phyloP scores from a whole-genome alignment of 768 basidiomycete species.

The Phylloporus sp. region DNA sequence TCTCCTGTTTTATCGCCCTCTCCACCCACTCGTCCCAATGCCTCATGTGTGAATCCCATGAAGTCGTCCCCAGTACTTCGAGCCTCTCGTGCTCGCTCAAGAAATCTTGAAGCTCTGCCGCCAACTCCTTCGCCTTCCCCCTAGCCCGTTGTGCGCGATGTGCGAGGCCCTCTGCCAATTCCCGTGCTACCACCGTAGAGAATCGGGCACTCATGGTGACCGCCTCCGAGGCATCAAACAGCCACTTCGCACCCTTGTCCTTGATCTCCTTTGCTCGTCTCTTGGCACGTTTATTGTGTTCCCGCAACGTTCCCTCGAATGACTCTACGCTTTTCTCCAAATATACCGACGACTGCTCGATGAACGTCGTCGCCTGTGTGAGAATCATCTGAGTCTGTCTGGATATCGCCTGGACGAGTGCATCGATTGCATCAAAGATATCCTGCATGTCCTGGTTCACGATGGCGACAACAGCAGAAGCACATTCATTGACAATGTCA shows the following conservation, averaged over 20 bases:
- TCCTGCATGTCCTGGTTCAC: conserved; percentile 53
- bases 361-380: conserved; percentile 35
- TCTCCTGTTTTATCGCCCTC: conserved; percentile 3
- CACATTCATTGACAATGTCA: conserved; percentile 43
- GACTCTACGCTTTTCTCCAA: conserved; percentile 36
- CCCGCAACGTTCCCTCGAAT: conserved; percentile 42
- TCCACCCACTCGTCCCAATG: conserved; percentile 20
- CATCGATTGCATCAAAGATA: conserved; percentile 57
- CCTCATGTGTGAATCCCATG: conserved; percentile 17
- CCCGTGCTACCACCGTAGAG: conserved; percentile 42
- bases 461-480: conserved; percentile 41
- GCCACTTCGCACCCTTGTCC: conserved; percentile 44
- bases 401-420: conserved; percentile 47
- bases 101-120: conserved; percentile 29
- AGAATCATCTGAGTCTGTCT: conserved; percentile 36
- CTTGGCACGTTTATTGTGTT: conserved; percentile 50
- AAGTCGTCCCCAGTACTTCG: conserved; percentile 11
- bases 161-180: conserved; percentile 34
- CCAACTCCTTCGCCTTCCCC: conserved; percentile 44
- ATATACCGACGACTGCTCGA: conserved; percentile 41
- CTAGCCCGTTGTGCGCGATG: conserved; percentile 43
- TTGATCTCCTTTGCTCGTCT: conserved; percentile 50
- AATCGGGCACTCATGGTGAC: conserved; percentile 38
- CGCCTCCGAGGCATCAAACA: conserved; percentile 41
- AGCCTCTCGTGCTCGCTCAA: conserved; percentile 20